Conservation (phyloP, 345 rosid genomes). For the Linum usitatissimum region DNA sequence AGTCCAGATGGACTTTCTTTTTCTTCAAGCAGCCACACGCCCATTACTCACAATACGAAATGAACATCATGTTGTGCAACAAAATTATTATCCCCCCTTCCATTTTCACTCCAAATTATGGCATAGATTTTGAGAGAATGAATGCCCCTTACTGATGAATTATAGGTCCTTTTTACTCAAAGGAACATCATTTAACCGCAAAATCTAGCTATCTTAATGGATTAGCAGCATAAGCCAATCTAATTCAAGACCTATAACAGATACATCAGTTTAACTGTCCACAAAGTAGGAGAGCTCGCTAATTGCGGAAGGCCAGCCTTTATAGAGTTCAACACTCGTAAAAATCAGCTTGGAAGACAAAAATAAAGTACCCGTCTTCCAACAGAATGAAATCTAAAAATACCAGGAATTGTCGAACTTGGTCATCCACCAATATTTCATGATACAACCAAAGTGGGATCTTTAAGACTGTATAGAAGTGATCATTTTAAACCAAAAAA, state of each 20-base stretch:
- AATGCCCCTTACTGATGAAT: not conserved
- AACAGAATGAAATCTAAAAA: not conserved
- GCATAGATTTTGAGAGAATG: not conserved
- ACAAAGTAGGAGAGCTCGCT: not conserved
- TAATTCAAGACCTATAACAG: not conserved
- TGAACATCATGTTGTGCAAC: not conserved
- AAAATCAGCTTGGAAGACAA: not conserved
- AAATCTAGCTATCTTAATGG: not conserved
- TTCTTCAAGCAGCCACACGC: not conserved
- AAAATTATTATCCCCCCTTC: not conserved
- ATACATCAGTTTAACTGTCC: not conserved
- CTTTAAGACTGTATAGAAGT: no score
- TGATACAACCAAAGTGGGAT: no score
- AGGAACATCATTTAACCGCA: not conserved
- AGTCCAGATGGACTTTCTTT: not conserved
- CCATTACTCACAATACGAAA: no score
- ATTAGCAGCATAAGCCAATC: not conserved
- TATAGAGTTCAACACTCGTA: not conserved
- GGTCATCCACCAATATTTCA: no score
- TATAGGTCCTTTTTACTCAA: not conserved
- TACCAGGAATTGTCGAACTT: no score
- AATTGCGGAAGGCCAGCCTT: no score
- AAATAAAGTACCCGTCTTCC: not conserved
- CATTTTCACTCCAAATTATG: not conserved
- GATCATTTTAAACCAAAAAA: not conserved